Evolutionary conservation across 805 yeast species (phyloP).

Genomic region (Suhomyces prunicola): DNA sequence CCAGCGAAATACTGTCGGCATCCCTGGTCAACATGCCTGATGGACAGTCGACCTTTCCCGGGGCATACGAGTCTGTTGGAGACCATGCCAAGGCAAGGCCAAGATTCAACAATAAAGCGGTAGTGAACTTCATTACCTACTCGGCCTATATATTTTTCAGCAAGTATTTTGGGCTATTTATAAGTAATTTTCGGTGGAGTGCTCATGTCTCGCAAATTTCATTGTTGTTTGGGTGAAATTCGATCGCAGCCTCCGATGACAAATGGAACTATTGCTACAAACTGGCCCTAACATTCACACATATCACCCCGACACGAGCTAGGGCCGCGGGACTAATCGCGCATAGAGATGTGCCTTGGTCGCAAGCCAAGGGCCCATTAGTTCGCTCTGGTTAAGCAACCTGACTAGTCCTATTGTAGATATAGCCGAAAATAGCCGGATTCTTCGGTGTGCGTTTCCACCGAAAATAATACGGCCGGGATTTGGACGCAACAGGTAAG

Average conservation of each 20-base stretch:
- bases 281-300: neutral
- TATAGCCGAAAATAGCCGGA: neutral
- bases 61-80: conserved; percentile 54
- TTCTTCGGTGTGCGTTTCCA: neutral
- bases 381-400: neutral
- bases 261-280: neutral
- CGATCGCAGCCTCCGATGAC: neutral
- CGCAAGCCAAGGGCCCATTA: neutral
- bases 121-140: neutral
- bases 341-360: neutral
- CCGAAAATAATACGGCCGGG: neutral
- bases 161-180: neutral
- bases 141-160: neutral
- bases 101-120: neutral
- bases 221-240: neutral
- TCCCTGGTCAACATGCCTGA: conserved; percentile 35
- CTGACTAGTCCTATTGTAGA: neutral
- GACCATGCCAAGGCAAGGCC: conserved; percentile 9
- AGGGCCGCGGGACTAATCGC: neutral
- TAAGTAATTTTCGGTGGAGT: neutral
- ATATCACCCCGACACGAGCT: neutral
- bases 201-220: neutral
- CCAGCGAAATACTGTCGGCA: conserved; percentile 44
- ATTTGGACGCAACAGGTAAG: neutral
- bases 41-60: conserved; percentile 58